Conservation (phyloP, 2,329 filamentous ascomycete genomes). For the Ophiognomonia clavigignenti-juglandacearum region DNA sequence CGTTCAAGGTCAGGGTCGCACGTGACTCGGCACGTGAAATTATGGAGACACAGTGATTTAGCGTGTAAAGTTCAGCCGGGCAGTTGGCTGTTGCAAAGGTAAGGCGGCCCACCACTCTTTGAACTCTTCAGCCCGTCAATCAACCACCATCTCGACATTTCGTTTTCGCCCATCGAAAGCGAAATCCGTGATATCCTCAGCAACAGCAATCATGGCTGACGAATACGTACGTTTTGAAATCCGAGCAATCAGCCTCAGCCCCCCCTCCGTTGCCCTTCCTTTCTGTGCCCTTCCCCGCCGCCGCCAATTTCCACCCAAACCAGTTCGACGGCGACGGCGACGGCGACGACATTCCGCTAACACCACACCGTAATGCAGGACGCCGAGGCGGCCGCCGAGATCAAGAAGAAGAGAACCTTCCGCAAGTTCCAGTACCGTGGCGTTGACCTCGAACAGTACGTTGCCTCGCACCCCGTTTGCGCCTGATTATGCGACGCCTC, state of each 20-base stretch:
- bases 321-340: conserved; percentile 4
- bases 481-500: background rate
- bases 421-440: conserved; percentile 99
- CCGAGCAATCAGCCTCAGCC: conserved; percentile 20
- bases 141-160: conserved; percentile 19
- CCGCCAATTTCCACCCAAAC: background rate
- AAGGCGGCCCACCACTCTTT: too few species aligned
- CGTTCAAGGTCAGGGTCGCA: too few species aligned
- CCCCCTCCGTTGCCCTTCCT: background rate
- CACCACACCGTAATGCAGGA: conserved; percentile 52
- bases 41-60: too few species aligned
- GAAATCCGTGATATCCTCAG: conserved; percentile 25
- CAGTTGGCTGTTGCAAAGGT: too few species aligned
- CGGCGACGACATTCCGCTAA: conserved; percentile 15
- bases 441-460: conserved; percentile 99
- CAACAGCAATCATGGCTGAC: conserved; percentile 70
- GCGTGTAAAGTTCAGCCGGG: too few species aligned
- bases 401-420: conserved; percentile 99
- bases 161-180: conserved; percentile 30
- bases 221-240: conserved; percentile 28
- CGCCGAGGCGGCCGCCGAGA: conserved; percentile 95
- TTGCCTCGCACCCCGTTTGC: conserved; percentile 20
- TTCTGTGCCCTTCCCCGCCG: background rate
- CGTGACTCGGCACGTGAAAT: too few species aligned
- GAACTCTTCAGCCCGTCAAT: too few species aligned